phyloP scores from a whole-genome alignment of 2,329 filamentous ascomycete genomes.

The Hypoxylon sp. region DNA sequence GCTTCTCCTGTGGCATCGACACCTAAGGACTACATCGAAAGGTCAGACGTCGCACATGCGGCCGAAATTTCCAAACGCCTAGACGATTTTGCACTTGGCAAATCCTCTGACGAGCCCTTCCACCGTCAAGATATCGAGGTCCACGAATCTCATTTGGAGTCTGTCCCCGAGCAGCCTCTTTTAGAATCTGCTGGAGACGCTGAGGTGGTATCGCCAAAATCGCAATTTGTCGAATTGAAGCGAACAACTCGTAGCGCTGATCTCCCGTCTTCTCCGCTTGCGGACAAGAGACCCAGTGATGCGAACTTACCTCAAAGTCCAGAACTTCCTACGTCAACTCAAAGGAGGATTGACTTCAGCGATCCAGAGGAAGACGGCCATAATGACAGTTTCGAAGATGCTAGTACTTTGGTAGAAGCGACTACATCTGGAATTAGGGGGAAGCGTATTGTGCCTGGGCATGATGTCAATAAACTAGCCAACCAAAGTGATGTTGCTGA shows the following conservation, averaged over 20 bases:
- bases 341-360: constrained; percentile 9
- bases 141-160: constrained; percentile 24
- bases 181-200: constrained; percentile 26
- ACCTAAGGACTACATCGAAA: background rate
- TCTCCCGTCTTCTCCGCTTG: constrained; percentile 51
- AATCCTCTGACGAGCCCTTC: constrained; percentile 4
- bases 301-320: constrained; percentile 24
- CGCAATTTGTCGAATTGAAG: constrained; percentile 51
- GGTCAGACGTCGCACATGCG: constrained; percentile 16
- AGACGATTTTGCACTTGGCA: constrained; percentile 10
- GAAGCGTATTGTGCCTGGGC: constrained; percentile 8
- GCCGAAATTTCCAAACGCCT: constrained; percentile 3
- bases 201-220: constrained; percentile 41
- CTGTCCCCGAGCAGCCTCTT: constrained; percentile 29
- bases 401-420: constrained; percentile 6
- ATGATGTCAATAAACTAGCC: constrained; percentile 8
- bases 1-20: constrained; percentile 7
- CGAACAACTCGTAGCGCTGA: constrained; percentile 56
- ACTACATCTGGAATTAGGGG: constrained; percentile 7
- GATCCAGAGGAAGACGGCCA: constrained; percentile 12
- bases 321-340: constrained; percentile 23
- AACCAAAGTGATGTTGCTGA: constrained; percentile 8
- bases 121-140: constrained; percentile 9
- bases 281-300: constrained; percentile 39
- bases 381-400: constrained; percentile 10